phyloP scores from a whole-genome alignment of 225 moss, liverwort and hornwort genomes.

The Marchantia paleacea region DNA sequence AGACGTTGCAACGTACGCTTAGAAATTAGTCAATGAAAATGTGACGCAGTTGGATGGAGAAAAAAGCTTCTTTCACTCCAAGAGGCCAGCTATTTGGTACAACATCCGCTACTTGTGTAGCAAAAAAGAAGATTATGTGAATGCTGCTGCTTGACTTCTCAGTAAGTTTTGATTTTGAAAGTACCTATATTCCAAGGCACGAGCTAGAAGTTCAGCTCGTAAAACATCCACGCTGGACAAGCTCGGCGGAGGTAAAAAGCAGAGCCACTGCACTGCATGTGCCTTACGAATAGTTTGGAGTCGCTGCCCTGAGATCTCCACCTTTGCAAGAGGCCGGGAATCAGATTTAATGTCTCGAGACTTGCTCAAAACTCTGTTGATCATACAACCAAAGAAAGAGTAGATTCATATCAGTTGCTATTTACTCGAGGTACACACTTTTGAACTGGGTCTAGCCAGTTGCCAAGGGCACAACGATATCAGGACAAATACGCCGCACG shows the following conservation, averaged over 20 bases:
- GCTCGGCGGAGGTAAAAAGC: slow-evolving; percentile 70
- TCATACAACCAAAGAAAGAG: neutral
- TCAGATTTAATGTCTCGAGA: slow-evolving; percentile 78
- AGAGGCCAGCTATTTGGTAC: neutral
- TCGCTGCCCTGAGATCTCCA: slow-evolving; percentile 58
- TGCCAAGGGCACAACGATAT: neutral
- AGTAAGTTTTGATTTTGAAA: neutral
- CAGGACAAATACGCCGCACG: neutral
- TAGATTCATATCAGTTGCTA: neutral
- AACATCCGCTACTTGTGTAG: neutral
- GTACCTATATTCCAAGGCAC: slow-evolving; percentile 76
- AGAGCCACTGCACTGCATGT: slow-evolving; percentile 91
- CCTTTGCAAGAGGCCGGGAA: slow-evolving; percentile 65
- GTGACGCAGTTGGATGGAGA: too few species aligned
- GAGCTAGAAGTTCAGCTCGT: slow-evolving; percentile 68
- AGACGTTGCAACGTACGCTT: neutral
- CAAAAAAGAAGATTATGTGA: neutral
- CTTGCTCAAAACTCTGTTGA: slow-evolving; percentile 66
- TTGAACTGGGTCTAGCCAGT: neutral
- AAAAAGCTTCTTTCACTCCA: neutral
- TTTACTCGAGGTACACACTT: neutral
- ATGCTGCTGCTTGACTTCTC: neutral
- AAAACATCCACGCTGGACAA: slow-evolving; percentile 58
- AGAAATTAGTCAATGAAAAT: too few species aligned
- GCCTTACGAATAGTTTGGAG: slow-evolving; percentile 73